Base-by-base conservation (phyloP, 257 asterid genomes). In the Przewalskia tangutica region DNA sequence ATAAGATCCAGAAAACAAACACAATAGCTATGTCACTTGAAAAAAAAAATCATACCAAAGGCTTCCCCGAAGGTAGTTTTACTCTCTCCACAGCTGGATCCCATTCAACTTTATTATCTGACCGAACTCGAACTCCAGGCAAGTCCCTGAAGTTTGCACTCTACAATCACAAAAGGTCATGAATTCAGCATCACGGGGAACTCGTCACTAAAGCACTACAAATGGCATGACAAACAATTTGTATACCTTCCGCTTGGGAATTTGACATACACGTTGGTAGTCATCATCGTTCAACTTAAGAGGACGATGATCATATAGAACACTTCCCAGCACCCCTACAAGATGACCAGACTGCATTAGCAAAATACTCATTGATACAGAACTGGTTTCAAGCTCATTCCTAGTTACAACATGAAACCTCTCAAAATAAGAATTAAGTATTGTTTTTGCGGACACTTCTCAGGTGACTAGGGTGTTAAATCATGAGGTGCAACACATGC, bases 91-190 rank as follows among this genome's bases (percentile, higher is more conserved):
- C 87, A 2, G 67, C 64, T 58, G 82, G 84, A 27, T 88, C 89
- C 75, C 80, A 66, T 62, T 36, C 53, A 3, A 75, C 88, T 27
- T 50, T 60, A 2, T 80, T 84, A 38, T 83, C 83, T 2, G 85
- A 40, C 12, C 82, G 84, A 32, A 88, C 71, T 5, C 84, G 36
- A 7, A 88, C 56, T 51, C 89, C 91, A 20, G 89, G 88, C 80
- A 86, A 78, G 81, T 88, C 79, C 70, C 91, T 88, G 10, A 86
- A 88, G 82, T 84, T 84, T 0, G 91, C 89, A 38, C 91, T 89
- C 90, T 88, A 77, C 1, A 58, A 23, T 23, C 60, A 48, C 8
- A 8, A 5, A 68, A 73, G 79, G 60, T 27, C 40, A 6, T 12
- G 58, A 48, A 73, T 5, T 73, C 60, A 23, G 40, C 20, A 48